Percentiles rank a stretch among this genome's conserved stretches.
phyloP scores from a whole-genome alignment of 805 yeast genomes.

The Wickerhamomyces alni region DNA sequence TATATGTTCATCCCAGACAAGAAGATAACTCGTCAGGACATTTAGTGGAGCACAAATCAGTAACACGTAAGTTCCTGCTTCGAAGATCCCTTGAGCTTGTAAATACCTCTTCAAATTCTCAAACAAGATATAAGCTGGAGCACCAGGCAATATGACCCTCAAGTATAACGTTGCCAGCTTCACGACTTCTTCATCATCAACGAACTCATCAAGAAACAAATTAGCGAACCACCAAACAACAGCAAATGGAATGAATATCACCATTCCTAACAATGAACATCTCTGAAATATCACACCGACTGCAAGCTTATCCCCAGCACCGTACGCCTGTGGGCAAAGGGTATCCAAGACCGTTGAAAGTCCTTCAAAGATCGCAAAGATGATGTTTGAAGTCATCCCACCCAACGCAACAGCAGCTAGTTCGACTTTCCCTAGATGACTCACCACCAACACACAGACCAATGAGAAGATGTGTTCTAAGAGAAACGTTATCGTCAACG shows the following conservation, averaged over 20 bases:
- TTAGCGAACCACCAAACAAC: constrained; percentile 61
- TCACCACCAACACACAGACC: constrained; percentile 60
- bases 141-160: constrained; percentile 55
- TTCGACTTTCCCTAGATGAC: constrained; percentile 76
- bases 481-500: constrained; percentile 51
- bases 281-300: constrained; percentile 75
- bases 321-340: constrained; percentile 80
- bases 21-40: constrained; percentile 49
- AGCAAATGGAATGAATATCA: constrained; percentile 40
- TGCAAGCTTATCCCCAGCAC: constrained; percentile 60
- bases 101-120: constrained; percentile 77
- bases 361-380: constrained; percentile 77
- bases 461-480: constrained; percentile 53
- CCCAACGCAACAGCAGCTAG: constrained; percentile 82
- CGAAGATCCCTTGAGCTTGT: constrained; percentile 83
- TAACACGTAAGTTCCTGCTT: constrained; percentile 73
- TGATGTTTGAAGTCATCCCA: constrained; percentile 76
- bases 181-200: constrained; percentile 51
- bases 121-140: constrained; percentile 73
- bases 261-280: constrained; percentile 47
- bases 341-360: constrained; percentile 80
- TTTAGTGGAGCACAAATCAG: constrained; percentile 61
- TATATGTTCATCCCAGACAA: constrained; percentile 55
- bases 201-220: constrained; percentile 31
- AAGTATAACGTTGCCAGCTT: constrained; percentile 51